phyloP scores from a whole-genome alignment of 2,329 filamentous ascomycete species.

The Penicillium sp. region DNA sequence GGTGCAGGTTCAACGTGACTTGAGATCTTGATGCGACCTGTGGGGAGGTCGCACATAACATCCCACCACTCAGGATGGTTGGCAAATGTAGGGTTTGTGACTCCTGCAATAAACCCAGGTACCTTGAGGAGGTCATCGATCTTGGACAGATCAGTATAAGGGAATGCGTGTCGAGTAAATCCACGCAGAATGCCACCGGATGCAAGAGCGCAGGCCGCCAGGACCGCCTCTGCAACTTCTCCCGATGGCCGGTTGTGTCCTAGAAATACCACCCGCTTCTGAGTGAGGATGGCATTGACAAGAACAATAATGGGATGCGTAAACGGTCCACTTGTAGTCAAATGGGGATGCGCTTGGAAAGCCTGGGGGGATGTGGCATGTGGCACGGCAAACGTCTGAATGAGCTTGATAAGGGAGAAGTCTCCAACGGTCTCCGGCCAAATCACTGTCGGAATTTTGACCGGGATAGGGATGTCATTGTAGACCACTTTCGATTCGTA shows the following conservation, averaged over 20 bases:
- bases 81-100: slow-evolving; percentile 95
- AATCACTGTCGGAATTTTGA: slow-evolving; percentile 91
- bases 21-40: slow-evolving; percentile 91
- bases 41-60: slow-evolving; percentile 86
- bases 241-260: slow-evolving; percentile 93
- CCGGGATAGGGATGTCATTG: slow-evolving; percentile 92
- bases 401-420: slow-evolving; percentile 95
- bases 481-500: slow-evolving; percentile 95
- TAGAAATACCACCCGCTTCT: slow-evolving; percentile 94
- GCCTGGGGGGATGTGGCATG: slow-evolving; percentile 81
- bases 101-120: slow-evolving; percentile 94
- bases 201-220: slow-evolving; percentile 91
- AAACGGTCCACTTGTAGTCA: slow-evolving; percentile 83
- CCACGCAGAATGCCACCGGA: slow-evolving; percentile 89
- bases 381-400: slow-evolving; percentile 84
- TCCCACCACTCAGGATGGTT: slow-evolving; percentile 99
- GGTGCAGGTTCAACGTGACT: slow-evolving; percentile 77
- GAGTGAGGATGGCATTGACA: slow-evolving; percentile 89
- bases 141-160: slow-evolving; percentile 96
- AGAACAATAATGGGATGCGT: slow-evolving; percentile 96
- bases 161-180: slow-evolving; percentile 94
- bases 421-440: slow-evolving; percentile 96
- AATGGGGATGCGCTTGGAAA: slow-evolving; percentile 82
- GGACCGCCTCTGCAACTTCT: slow-evolving; percentile 94
- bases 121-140: slow-evolving; percentile 95